Base-by-base conservation (phyloP, 805 yeast species). In the Spencermartinsiella europaea region DNA sequence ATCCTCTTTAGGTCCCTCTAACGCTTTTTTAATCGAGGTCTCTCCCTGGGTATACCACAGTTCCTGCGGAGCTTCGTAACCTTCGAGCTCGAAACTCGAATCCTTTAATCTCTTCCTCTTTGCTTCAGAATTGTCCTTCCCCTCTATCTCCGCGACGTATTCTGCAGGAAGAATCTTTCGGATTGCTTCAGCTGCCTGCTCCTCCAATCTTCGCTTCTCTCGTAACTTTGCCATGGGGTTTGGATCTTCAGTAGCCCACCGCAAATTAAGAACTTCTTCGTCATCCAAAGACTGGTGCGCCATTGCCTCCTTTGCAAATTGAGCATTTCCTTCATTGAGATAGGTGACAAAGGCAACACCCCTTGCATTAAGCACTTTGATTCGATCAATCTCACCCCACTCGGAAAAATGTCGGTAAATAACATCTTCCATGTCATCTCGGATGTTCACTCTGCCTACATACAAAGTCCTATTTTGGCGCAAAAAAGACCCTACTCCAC, bases 241-340 rank as follows among this genome's bases (percentile, higher is more conserved):
- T 1, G 95, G 95, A 62, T 88, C 95, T 37, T 85, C 91, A 50
- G 78, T 79, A 0, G 97, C 95, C 98, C 98, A 90, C 52, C 86
- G 74, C 1, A 90, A 77, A 49, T 73, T 76, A 38, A 90, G 64
- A 0, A 81, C 75, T 51, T 85, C 95, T 47, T 76, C 74, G 37
- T 75, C 80, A 44, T 81, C 75, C 5, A 90, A 62, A 5, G 85
- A 74, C 62, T 91, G 98, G 38, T 82, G 81, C 34, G 83, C 77
- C 96, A 91, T 87, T 1, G 95, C 95, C 63, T 91, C 98, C 58
- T 87, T 86, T 0, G 96, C 96, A 71, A 91, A 93, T 63, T 91
- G 97, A 0, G 97, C 97, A 59, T 76, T 81, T 17, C 74, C 63
- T 56, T 87, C 95, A 31, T 72, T 63, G 47, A 71, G 72, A 59